A percentile compares a stretch with the other conserved stretches of the same genome.
phyloP scores from a whole-genome alignment of 208 protist species.

The Zelonia costaricensis region DNA sequence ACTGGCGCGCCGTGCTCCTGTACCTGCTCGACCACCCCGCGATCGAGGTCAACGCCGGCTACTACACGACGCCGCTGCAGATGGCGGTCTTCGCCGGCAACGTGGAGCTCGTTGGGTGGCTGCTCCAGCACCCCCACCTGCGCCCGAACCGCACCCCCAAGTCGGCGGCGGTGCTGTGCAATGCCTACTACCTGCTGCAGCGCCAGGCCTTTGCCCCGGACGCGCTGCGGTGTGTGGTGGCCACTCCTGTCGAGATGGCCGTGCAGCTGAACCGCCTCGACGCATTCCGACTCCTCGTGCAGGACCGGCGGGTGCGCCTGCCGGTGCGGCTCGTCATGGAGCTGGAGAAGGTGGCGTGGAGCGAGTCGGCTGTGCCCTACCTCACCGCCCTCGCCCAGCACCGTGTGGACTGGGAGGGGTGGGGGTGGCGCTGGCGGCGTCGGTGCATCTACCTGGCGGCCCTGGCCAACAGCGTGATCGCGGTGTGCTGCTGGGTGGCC shows the following conservation, averaged over 20 bases:
- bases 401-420: constrained; percentile 34
- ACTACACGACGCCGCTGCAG: constrained; percentile 39
- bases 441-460: constrained; percentile 19
- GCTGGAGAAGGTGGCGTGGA: constrained; percentile 29
- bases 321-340: constrained; percentile 25
- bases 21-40: constrained; percentile 36
- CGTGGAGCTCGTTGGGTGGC: constrained; percentile 21
- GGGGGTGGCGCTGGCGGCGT: constrained; percentile 40
- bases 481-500: constrained; percentile 23
- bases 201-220: constrained; percentile 19
- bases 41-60: constrained; percentile 50
- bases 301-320: constrained; percentile 26
- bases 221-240: constrained; percentile 15
- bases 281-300: constrained; percentile 30
- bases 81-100: constrained; percentile 26
- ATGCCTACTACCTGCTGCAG: constrained; percentile 28
- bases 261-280: constrained; percentile 21
- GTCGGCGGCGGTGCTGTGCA: constrained; percentile 15
- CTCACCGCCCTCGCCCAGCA: constrained; percentile 32
- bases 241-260: constrained; percentile 31
- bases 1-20: constrained; percentile 28
- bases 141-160: constrained; percentile 27
- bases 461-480: constrained; percentile 3
- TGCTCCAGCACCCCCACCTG: constrained; percentile 34
- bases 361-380: constrained; percentile 25